phyloP scores from a whole-genome alignment of 108 stramenopile species.

The Cyclotella choctawhatcheeana region DNA sequence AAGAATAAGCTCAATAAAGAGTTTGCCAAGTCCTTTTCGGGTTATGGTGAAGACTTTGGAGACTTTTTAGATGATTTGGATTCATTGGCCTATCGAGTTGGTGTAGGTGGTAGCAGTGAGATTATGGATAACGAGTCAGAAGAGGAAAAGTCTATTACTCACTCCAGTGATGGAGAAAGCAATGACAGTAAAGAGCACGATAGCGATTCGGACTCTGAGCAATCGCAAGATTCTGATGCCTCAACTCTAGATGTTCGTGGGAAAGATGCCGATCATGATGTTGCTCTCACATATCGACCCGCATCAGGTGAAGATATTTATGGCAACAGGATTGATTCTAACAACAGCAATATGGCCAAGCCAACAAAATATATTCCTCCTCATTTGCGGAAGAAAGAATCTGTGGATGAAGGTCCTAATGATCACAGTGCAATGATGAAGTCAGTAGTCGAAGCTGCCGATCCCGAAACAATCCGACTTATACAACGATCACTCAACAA shows the following conservation, averaged over 20 bases:
- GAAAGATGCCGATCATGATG: constrained; percentile 61
- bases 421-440: neutral
- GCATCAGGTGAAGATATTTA: constrained; percentile 93
- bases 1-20: constrained; percentile 52
- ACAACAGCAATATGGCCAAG: constrained; percentile 8
- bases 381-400: constrained; percentile 66
- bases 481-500: constrained; percentile 86
- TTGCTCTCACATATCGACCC: constrained; percentile 82
- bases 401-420: constrained; percentile 23
- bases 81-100: constrained; percentile 53
- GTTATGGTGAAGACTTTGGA: constrained; percentile 86
- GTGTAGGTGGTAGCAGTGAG: constrained; percentile 9
- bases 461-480: constrained; percentile 43
- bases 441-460: constrained; percentile 4
- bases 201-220: constrained; percentile 30
- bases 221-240: constrained; percentile 26
- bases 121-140: constrained; percentile 3
- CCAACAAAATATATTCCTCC: constrained; percentile 85
- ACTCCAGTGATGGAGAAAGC: constrained; percentile 7
- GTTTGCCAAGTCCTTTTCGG: constrained; percentile 45
- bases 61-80: constrained; percentile 80
- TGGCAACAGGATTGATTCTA: constrained; percentile 73
- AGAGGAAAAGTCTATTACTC: neutral
- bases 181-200: constrained; percentile 42
- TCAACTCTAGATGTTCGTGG: constrained; percentile 34